phyloP scores from a whole-genome alignment of 2,329 filamentous ascomycete genomes.

The Sporothrix brunneoviolacea region DNA sequence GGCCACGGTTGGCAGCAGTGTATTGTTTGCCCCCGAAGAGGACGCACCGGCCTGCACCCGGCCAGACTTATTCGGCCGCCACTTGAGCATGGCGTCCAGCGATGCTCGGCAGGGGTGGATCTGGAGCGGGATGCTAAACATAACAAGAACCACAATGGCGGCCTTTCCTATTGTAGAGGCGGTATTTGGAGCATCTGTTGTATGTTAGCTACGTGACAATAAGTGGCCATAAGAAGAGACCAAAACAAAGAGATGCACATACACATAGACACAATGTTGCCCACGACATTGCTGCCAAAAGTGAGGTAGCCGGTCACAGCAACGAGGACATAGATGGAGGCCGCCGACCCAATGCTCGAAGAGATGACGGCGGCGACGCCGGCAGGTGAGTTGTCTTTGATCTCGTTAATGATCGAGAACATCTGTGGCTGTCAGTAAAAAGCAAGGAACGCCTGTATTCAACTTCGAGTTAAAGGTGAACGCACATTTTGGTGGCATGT shows the following conservation, averaged over 20 bases:
- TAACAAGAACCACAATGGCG: constrained; percentile 90
- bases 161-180: constrained; percentile 89
- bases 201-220: too few species aligned
- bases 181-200: constrained; percentile 59
- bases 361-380: constrained; percentile 73
- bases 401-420: constrained; percentile 98
- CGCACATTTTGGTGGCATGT: constrained; percentile 99
- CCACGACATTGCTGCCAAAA: constrained; percentile 81
- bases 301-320: constrained; percentile 94
- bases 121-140: constrained; percentile 93
- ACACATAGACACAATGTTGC: constrained; percentile 94
- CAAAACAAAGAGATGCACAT: constrained; percentile 31
- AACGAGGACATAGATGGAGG: constrained; percentile 79
- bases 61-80: constrained; percentile 57
- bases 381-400: constrained; percentile 70
- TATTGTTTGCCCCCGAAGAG: constrained; percentile 35
- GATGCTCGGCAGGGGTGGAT: constrained; percentile 95
- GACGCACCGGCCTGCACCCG: constrained; percentile 26
- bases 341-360: constrained; percentile 82
- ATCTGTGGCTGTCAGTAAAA: too few species aligned
- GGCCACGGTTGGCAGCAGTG: constrained; percentile 34
- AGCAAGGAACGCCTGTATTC: too few species aligned
- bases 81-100: constrained; percentile 86
- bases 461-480: too few species aligned
- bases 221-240: neutral